Evolutionary conservation across 2,329 filamentous ascomycete genomes (phyloP).

Genomic region (Dactylonectria macrodidyma): DNA sequence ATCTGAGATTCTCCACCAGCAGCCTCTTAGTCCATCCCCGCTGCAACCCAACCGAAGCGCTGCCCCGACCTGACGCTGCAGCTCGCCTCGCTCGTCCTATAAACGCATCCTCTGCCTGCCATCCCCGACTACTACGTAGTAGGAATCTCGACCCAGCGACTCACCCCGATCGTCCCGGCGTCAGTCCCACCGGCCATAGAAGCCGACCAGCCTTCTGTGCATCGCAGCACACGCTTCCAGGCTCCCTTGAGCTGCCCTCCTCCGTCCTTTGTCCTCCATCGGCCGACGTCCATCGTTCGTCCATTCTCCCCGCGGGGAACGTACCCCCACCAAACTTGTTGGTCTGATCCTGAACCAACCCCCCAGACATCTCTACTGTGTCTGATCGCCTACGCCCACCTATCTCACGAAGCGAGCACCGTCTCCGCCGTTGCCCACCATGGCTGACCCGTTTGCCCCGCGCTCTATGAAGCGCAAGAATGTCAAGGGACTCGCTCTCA

Average conservation of each 20-base stretch:
- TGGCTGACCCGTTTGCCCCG: constrained; percentile 75
- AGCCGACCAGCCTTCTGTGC: constrained; percentile 24
- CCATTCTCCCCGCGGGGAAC: constrained; percentile 36
- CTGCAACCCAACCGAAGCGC: constrained; percentile 27
- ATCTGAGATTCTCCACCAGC: constrained; percentile 31
- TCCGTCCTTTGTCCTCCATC: constrained; percentile 9
- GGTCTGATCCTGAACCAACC: constrained; percentile 35
- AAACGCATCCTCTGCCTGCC: constrained; percentile 27
- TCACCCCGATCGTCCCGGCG: constrained; percentile 30
- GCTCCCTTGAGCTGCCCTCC: constrained; percentile 20
- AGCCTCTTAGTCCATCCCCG: constrained; percentile 20
- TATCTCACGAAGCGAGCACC: constrained; percentile 22
- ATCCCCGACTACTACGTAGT: background rate
- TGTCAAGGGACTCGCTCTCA: constrained; percentile 94
- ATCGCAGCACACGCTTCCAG: constrained; percentile 21
- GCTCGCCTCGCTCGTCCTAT: constrained; percentile 19
- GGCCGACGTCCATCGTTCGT: constrained; percentile 7
- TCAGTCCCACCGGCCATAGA: constrained; percentile 19
- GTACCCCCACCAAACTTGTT: constrained; percentile 35
- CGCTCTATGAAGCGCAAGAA: constrained; percentile 99
- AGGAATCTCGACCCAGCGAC: constrained; percentile 28
- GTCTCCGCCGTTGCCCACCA: constrained; percentile 52
- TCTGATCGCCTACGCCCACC: constrained; percentile 16
- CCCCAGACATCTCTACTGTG: constrained; percentile 26
- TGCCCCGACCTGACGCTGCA: constrained; percentile 22